phyloP scores from a whole-genome alignment of 495 filamentous ascomycete genomes.

The Venustampulla echinocandica region DNA sequence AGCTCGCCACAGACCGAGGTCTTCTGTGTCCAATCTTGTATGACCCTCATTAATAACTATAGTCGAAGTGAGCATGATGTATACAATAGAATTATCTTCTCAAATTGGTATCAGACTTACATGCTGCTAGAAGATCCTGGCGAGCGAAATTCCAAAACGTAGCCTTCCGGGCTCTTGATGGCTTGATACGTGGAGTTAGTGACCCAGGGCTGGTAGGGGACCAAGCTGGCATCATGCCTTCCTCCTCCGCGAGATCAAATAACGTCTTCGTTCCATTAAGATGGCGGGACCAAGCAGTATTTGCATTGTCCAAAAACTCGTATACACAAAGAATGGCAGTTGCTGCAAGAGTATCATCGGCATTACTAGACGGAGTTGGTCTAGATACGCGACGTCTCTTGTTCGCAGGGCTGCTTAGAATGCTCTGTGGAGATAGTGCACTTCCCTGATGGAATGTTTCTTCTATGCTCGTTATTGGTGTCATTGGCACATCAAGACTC shows the following conservation, averaged over 20 bases:
- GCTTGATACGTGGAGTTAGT: conserved; percentile 23
- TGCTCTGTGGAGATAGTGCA: conserved; percentile 8
- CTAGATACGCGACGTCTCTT: conserved; percentile 16
- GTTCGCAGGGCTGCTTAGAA: conserved; percentile 3
- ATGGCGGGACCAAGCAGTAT: conserved; percentile 54
- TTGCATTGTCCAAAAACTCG: conserved; percentile 53
- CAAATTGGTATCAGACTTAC: no score
- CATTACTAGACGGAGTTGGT: conserved; percentile 30
- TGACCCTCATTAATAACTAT: conserved; percentile 53
- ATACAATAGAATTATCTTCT: no score
- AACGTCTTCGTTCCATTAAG: conserved; percentile 55
- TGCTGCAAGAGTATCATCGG: conserved; percentile 53
- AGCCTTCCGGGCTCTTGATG: conserved; percentile 47
- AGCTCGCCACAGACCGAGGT: conserved; percentile 51
- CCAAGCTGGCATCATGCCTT: conserved; percentile 48
- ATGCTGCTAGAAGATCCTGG: conserved; percentile 56
- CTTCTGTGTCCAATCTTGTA: conserved; percentile 53
- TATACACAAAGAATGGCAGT: conserved; percentile 57
- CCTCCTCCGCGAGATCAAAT: conserved; percentile 49
- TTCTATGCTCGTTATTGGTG: conserved; percentile 13
- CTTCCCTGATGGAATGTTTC: conserved; percentile 11
- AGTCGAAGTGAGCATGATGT: neutral
- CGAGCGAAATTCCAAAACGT: conserved; percentile 61
- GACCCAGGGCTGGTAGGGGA: conserved; percentile 20
- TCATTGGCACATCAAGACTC: conserved; percentile 10